phyloP scores from a whole-genome alignment of 805 yeast genomes.

The Yamadazyma paraphyllophila region DNA sequence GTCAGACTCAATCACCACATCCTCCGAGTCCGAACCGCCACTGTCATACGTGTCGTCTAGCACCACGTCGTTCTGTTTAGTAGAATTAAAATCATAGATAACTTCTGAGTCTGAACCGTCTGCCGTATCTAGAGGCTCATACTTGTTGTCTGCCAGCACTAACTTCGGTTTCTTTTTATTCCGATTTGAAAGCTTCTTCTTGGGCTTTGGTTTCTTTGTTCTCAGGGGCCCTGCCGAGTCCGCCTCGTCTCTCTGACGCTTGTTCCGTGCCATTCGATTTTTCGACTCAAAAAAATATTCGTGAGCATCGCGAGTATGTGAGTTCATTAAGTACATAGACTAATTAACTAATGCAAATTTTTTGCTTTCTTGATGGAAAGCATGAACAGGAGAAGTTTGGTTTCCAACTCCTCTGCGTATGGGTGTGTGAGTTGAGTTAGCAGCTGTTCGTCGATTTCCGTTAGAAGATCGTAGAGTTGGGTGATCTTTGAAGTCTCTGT shows the following conservation, averaged over 20 bases:
- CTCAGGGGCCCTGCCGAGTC: conserved; percentile 13
- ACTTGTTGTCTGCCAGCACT: conserved; percentile 20
- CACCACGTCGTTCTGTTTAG: conserved; percentile 20
- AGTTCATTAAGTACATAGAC: too few species aligned
- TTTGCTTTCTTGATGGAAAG: conserved; percentile 14
- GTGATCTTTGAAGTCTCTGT: background rate
- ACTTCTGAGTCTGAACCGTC: conserved; percentile 20
- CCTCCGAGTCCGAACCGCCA: conserved; percentile 7
- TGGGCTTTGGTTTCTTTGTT: conserved; percentile 21
- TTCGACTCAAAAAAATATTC: background rate
- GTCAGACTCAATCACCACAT: conserved; percentile 7
- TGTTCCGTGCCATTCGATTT: conserved; percentile 1
- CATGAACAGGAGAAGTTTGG: conserved; percentile 32
- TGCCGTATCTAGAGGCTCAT: conserved; percentile 16
- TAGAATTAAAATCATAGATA: conserved; percentile 19
- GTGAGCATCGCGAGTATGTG: conserved; percentile 2
- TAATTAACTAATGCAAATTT: conserved; percentile 2
- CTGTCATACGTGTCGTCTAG: conserved; percentile 28
- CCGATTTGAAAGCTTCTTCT: conserved; percentile 12
- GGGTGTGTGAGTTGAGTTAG: background rate
- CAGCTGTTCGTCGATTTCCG: background rate
- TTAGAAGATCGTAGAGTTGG: conserved; percentile 1
- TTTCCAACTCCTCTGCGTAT: conserved; percentile 24
- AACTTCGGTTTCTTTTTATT: conserved; percentile 9
- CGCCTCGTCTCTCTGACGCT: conserved; percentile 23